phyloP scores from a whole-genome alignment of 2,329 filamentous ascomycete genomes.

The Trichoderma gracile region DNA sequence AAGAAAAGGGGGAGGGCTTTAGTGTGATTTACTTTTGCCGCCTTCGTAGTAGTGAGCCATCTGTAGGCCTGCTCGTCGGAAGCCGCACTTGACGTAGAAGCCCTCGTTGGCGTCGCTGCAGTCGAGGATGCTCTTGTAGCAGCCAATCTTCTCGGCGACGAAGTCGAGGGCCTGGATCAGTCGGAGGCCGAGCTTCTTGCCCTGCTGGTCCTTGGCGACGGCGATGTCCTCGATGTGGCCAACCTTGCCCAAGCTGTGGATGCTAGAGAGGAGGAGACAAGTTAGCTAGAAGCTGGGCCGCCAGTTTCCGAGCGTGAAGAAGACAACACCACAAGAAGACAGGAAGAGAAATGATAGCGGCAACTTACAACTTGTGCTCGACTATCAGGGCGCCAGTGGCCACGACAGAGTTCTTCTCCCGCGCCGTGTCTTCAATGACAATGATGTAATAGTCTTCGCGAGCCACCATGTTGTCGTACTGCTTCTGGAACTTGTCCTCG shows the following conservation, averaged over 20 bases:
- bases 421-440: slow-evolving; percentile 72
- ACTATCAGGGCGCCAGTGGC: slow-evolving; percentile 87
- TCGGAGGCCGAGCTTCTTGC: slow-evolving; percentile 90
- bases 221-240: slow-evolving; percentile 99
- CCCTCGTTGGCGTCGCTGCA: slow-evolving; percentile 96
- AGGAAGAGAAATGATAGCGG: not conserved
- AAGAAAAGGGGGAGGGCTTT: slow-evolving; percentile 2
- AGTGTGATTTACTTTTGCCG: slow-evolving; percentile 49
- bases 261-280: slow-evolving; percentile 48
- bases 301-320: not conserved
- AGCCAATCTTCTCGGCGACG: slow-evolving; percentile 84
- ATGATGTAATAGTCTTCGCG: slow-evolving; percentile 83
- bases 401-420: slow-evolving; percentile 65
- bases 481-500: slow-evolving; percentile 70
- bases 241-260: slow-evolving; percentile 77
- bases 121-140: slow-evolving; percentile 96
- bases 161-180: slow-evolving; percentile 93
- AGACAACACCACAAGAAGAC: not conserved
- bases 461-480: slow-evolving; percentile 78
- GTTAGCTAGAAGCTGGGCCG: slow-evolving; percentile 27
- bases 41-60: slow-evolving; percentile 93
- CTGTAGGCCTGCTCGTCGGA: slow-evolving; percentile 85
- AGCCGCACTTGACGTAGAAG: slow-evolving; percentile 98
- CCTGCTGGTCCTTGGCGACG: slow-evolving; percentile 91
- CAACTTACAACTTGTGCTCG: slow-evolving; percentile 83